Conservation (phyloP, 2,329 filamentous ascomycete species). For the Dactylellina leptospora region DNA sequence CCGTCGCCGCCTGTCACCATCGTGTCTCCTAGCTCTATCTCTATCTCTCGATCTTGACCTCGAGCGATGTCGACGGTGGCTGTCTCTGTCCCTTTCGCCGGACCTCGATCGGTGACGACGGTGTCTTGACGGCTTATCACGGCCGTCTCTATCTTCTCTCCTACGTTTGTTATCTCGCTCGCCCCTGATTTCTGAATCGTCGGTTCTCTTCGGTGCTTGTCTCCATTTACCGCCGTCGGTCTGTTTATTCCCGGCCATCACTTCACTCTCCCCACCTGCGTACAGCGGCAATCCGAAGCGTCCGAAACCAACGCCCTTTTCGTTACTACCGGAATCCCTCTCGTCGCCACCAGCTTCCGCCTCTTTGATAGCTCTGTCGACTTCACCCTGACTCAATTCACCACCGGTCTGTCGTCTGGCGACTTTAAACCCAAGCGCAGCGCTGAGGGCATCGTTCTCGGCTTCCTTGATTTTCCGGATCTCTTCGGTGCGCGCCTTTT, state of each 20-base stretch:
- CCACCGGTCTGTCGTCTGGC: slow-evolving; percentile 66
- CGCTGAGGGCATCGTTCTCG: slow-evolving; percentile 88
- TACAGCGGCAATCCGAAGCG: slow-evolving; percentile 58
- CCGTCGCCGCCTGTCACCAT: slow-evolving; percentile 57
- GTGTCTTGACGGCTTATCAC: slow-evolving; percentile 57
- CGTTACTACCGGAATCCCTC: slow-evolving; percentile 56
- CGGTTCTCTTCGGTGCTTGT: slow-evolving; percentile 55
- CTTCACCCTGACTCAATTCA: slow-evolving; percentile 67
- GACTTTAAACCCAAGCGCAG: slow-evolving; percentile 80
- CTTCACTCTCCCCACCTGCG: slow-evolving; percentile 56
- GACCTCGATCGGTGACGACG: slow-evolving; percentile 57
- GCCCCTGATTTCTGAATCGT: slow-evolving; percentile 57
- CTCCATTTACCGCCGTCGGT: slow-evolving; percentile 54
- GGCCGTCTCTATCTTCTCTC: slow-evolving; percentile 58
- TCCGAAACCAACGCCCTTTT: slow-evolving; percentile 59
- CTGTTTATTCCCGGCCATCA: slow-evolving; percentile 57
- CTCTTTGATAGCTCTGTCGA: slow-evolving; percentile 67
- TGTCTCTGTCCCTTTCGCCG: slow-evolving; percentile 56
- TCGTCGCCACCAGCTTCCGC: slow-evolving; percentile 58
- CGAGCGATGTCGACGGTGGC: slow-evolving; percentile 58
- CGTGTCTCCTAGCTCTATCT: slow-evolving; percentile 30
- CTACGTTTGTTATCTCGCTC: slow-evolving; percentile 58
- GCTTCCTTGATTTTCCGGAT: slow-evolving; percentile 67
- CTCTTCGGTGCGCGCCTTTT: slow-evolving; percentile 52
- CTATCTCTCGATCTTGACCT: slow-evolving; percentile 55